A percentile compares a stretch with the other conserved stretches of the same genome.
Conservation (phyloP, 345 rosid species). For the Luvunga scandens region DNA sequence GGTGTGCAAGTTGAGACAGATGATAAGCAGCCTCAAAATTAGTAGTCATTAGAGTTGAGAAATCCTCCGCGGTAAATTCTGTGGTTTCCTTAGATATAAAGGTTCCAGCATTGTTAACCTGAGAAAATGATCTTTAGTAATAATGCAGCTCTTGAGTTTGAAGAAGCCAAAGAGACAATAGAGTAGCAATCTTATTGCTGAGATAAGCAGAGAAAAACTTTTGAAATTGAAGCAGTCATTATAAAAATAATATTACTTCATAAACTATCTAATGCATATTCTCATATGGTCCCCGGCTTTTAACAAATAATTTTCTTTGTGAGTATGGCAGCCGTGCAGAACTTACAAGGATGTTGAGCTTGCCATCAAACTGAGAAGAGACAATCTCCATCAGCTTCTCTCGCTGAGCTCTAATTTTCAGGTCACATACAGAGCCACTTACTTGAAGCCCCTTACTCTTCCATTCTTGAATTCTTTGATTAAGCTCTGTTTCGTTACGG, state of each 20-base stretch:
- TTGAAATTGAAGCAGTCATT: too few relatives aligned
- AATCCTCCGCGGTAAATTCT: constrained; percentile 33
- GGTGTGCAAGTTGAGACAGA: constrained; percentile 44
- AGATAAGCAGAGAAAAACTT: too few relatives aligned
- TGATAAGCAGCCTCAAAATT: constrained; percentile 42
- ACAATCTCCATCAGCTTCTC: constrained; percentile 31
- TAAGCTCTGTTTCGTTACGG: neutral
- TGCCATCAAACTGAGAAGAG: constrained; percentile 11
- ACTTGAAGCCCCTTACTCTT: constrained; percentile 39
- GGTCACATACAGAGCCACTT: constrained; percentile 57
- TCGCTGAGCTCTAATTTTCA: constrained; percentile 29
- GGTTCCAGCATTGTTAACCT: constrained; percentile 51
- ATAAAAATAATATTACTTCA: too few relatives aligned
- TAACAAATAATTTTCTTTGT: too few relatives aligned
- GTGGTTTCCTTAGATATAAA: constrained; percentile 29
- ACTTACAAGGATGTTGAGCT: constrained; percentile 28
- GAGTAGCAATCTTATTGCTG: too few relatives aligned
- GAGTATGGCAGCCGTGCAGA: neutral
- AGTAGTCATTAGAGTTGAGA: constrained; percentile 24
- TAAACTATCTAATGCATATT: too few relatives aligned
- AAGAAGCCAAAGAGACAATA: neutral
- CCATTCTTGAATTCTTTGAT: constrained; percentile 33
- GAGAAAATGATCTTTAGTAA: neutral
- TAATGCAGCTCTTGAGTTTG: neutral
- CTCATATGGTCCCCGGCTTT: too few relatives aligned